phyloP scores from a whole-genome alignment of 495 filamentous ascomycete genomes.

The Trichodelitschia bisporula region DNA sequence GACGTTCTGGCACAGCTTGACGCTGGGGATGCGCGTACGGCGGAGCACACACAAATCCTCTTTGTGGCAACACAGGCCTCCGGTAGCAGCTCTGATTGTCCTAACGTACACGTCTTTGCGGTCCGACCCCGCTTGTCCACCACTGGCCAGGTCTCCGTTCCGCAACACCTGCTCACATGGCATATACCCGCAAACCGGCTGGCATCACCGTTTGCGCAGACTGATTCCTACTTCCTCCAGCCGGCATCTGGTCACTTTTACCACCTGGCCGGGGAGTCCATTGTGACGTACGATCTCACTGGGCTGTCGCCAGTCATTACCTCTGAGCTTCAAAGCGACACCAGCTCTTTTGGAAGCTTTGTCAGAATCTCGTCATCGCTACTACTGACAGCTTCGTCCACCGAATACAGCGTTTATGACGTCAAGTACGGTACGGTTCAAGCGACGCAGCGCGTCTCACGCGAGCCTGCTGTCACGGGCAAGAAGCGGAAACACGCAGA shows the following conservation, averaged over 20 bases:
- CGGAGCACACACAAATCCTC: constrained; percentile 3
- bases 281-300: constrained; percentile 26
- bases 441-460: constrained; percentile 4
- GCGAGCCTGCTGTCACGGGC: background rate
- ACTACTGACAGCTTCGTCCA: constrained; percentile 7
- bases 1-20: constrained; percentile 17
- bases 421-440: constrained; percentile 15
- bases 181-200: too few species aligned
- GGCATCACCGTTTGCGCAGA: constrained; percentile 1
- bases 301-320: constrained; percentile 19
- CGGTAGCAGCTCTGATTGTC: too few species aligned
- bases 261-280: constrained; percentile 1
- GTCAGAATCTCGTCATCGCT: constrained; percentile 17
- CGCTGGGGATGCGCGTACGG: constrained; percentile 1
- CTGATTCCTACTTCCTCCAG: background rate
- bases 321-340: constrained; percentile 4
- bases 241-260: background rate
- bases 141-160: constrained; percentile 1
- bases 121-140: background rate
- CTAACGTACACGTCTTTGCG: constrained; percentile 7
- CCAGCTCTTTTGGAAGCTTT: constrained; percentile 13
- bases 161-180: constrained; percentile 10
- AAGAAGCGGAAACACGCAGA: constrained; percentile 10
- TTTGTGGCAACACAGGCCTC: too few species aligned
- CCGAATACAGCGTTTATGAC: constrained; percentile 14